Base-by-base conservation (phyloP, 768 basidiomycete species). In the Naganishia friedmannii region DNA sequence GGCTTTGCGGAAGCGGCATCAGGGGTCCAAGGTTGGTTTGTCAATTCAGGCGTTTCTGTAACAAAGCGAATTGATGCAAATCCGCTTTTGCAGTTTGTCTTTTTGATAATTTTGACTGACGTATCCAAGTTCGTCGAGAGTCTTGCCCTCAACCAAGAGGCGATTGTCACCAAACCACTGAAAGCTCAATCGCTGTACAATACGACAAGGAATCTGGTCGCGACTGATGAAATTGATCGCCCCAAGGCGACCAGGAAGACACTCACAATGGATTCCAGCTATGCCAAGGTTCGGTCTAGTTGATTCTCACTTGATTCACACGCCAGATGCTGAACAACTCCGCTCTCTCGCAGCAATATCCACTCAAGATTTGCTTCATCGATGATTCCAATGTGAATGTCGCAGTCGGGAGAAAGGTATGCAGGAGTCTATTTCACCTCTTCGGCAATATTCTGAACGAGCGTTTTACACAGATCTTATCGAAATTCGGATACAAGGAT, bases 311-410 rank as follows among this genome's bases (percentile, higher is more conserved):
- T 21, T 34, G n/a, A 31, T 15, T 3, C n/a, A n/a, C 26, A 42
- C 23, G 19, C 4, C 12, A 19, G 29, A 53, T 1, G 23, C 65
- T 66, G 37, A 66, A 9, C 8, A 2, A 63, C 9, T 53, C 17
- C n/a, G 7, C 34, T 10, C 3, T 34, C 7, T 5, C n/a, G 13
- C 37, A 69, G 68, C 37, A 37, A 21, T 72, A 67, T 48, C 78
- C 78, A 0, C 70, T 77, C 15, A 45, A 69, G 17, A 76, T 79
- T 23, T 70, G 77, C 23, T 53, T 76, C 10, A 77, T 79, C 3
- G 78, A 79, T 65, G 78, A 79, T 65, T 77, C 76, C 56, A 55
- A 31, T 3, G 70, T 77, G 72, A 79, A 79, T 53, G 60, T 65
- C 12, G 60, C 53, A 21, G 77, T 78, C 21, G 77, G 74, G 7